Conservation (phyloP, 768 basidiomycete genomes). For the Tricholoma flavovirens region DNA sequence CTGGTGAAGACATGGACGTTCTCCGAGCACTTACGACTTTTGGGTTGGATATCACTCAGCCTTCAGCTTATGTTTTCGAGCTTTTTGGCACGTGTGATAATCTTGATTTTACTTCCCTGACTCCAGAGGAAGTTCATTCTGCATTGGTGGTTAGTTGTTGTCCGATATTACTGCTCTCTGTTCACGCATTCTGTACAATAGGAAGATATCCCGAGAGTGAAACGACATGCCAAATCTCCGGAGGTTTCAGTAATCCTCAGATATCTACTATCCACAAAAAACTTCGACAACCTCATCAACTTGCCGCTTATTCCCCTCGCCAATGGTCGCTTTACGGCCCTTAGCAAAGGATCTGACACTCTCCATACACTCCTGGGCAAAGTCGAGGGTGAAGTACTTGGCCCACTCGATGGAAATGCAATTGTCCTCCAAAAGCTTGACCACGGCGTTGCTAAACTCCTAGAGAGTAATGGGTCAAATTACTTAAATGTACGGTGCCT, state of each 20-base stretch:
- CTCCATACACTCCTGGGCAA: conserved; percentile 24
- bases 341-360: conserved; percentile 4
- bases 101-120: not conserved
- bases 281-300: conserved; percentile 27
- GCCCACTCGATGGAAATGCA: conserved; percentile 23
- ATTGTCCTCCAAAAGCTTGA: conserved; percentile 27
- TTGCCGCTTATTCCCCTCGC: conserved; percentile 33
- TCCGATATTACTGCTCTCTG: not conserved
- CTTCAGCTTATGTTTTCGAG: not conserved
- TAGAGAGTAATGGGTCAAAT: conserved; percentile 18
- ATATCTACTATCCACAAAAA: conserved; percentile 31
- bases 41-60: not conserved
- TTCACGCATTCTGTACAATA: not conserved
- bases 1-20: not conserved
- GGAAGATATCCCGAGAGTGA: conserved; percentile 14
- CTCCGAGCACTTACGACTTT: not conserved
- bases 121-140: not conserved
- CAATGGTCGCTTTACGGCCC: conserved; percentile 15
- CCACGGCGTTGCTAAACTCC: conserved; percentile 11
- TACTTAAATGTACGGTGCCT: conserved; percentile 29
- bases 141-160: not conserved
- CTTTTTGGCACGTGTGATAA: not conserved
- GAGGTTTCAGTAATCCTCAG: conserved; percentile 15
- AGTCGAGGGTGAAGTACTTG: conserved; percentile 24
- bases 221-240: not conserved